phyloP scores from a whole-genome alignment of 1,284 basidiomycete genomes.

The Puccinia hordei region DNA sequence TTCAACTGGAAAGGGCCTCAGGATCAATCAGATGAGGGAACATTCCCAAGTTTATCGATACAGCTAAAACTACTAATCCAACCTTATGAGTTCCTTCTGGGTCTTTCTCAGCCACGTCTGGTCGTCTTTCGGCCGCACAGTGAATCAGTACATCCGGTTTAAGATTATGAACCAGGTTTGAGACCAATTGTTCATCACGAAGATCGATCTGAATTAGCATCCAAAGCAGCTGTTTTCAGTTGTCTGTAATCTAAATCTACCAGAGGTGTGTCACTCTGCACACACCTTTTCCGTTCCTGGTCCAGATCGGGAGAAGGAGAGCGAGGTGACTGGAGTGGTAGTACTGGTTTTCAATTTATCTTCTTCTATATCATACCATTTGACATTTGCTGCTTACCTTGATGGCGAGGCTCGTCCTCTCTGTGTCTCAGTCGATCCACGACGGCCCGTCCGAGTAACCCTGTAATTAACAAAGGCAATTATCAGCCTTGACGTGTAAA shows the following conservation, averaged over 20 bases:
- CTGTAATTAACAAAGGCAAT: not conserved
- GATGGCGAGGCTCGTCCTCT: not conserved
- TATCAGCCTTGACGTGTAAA: not conserved
- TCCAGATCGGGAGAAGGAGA: conserved; percentile 13
- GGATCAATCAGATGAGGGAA: not conserved
- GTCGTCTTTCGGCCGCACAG: conserved; percentile 78
- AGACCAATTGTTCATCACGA: conserved; percentile 9
- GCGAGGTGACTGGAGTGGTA: not conserved
- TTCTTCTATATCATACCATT: not conserved
- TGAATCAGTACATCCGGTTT: conserved; percentile 71
- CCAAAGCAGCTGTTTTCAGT: not conserved
- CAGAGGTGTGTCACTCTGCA: not conserved
- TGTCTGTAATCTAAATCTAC: not conserved
- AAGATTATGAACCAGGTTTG: conserved; percentile 26
- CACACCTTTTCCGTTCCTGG: not conserved
- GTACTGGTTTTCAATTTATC: not conserved
- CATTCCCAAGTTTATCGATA: no score
- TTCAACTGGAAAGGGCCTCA: conserved; percentile 51
- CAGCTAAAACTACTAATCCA: not conserved
- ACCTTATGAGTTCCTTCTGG: conserved; percentile 51
- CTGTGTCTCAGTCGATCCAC: not conserved
- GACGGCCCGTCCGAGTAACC: conserved; percentile 17
- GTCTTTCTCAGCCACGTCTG: conserved; percentile 78
- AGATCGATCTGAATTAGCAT: not conserved
- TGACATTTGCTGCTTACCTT: not conserved